A percentile compares a stretch with the other conserved stretches of the same genome.
Conservation (phyloP, 345 rosid species). For the Erucastrum elatum region DNA sequence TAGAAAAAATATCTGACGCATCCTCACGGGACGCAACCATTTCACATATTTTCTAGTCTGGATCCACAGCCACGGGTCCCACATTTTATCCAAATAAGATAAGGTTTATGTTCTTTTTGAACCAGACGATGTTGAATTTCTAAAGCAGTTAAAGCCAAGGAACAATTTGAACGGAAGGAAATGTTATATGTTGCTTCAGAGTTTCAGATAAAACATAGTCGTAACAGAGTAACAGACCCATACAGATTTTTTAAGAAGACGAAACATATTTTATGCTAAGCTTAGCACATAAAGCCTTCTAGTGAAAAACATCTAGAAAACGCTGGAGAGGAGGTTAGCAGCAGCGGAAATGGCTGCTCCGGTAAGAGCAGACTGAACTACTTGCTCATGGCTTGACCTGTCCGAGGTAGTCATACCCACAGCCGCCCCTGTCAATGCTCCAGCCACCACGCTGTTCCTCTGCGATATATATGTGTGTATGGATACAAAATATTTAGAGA, state of each 20-base stretch:
- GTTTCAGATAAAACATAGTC: conserved; percentile 2
- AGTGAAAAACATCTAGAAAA: conserved; percentile 44
- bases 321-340: conserved; percentile 75
- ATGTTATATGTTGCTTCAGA: neutral
- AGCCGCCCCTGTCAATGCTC: conserved; percentile 85
- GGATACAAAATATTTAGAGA: neutral
- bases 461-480: conserved; percentile 31
- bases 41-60: neutral
- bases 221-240: neutral
- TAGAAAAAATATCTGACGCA: neutral
- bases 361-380: conserved; percentile 81
- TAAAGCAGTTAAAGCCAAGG: neutral
- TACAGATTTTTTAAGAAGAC: neutral
- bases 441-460: conserved; percentile 91
- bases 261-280: neutral
- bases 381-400: conserved; percentile 68
- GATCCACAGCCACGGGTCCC: neutral
- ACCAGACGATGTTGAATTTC: neutral
- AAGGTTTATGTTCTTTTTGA: neutral
- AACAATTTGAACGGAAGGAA: neutral
- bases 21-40: neutral
- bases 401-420: conserved; percentile 70
- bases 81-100: conserved; percentile 6
- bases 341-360: conserved; percentile 92
- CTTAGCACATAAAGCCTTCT: neutral